Base-by-base conservation (phyloP, 108 stramenopile genomes). In the Cyclotella atomus region DNA sequence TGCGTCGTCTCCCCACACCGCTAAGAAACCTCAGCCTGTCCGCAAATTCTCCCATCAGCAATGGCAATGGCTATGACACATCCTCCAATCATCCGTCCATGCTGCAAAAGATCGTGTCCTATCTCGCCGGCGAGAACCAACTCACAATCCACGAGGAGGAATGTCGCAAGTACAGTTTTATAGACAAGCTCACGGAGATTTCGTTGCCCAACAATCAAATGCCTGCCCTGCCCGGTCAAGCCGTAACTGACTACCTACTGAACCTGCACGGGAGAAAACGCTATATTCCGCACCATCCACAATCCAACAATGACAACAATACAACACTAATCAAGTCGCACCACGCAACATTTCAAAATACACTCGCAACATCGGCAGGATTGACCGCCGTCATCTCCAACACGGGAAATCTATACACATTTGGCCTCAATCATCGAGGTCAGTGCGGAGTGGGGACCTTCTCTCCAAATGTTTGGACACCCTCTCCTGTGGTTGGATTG, bases 381-480 rank as follows among this genome's bases (percentile, higher is more conserved):
- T 60, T 91, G 35, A 87, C 90, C 10, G 91, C 89, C 15, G 72
- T 92, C 59, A 70, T 95, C 25, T 85, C 83, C 21, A 79, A 71
- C 59, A 74, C 73, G 1, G 91, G 91, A 0, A 65, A 57, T 19
- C 32, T 88, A 24, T 90, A 87, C 72, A 82, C 83, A 2, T 90
- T 90, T 76, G 94, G 94, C 9, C 20, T 92, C 36, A 95, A 95
- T 65, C 87, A 86, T 49, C 66, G 85, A 33, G 94, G 94, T 2
- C 94, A 95, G 61, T 95, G 94, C 69, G 94, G 94, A 12, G 76
- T 59, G 5, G 94, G 94, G 21, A 68, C 47, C 0, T 72, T 77
- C 57, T 46, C 57, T 68, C 87, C 74, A 34, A 92, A 95, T 66
- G 78, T 95, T 9, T 95, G 94, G 94, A 75, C 41, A 19, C 94